A percentile compares a stretch with the other conserved stretches of the same genome.
phyloP scores from a whole-genome alignment of 805 yeast species.

The Wickerhamomyces alni region DNA sequence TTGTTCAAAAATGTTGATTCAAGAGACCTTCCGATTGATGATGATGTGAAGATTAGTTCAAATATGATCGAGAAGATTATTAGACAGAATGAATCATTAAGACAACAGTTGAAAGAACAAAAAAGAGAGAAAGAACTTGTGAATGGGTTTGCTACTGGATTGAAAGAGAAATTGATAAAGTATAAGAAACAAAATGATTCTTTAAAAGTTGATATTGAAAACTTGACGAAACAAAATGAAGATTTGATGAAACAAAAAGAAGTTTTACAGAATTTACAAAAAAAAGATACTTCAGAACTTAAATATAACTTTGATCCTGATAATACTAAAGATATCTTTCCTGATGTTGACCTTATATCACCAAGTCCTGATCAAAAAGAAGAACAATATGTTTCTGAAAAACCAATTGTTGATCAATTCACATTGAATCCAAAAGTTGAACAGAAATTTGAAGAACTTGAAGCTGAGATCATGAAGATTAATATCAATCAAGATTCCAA shows the following conservation, averaged over 20 bases:
- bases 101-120: conserved; percentile 25
- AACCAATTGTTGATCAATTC: too few relatives aligned
- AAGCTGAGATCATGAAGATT: conserved; percentile 1
- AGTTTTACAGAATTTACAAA: conserved; percentile 2
- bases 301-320: conserved; percentile 10
- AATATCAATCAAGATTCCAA: conserved; percentile 9
- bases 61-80: conserved; percentile 32
- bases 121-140: conserved; percentile 25
- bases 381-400: too few relatives aligned
- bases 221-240: conserved; percentile 7
- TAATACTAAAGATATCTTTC: conserved; percentile 14
- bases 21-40: conserved; percentile 18
- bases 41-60: conserved; percentile 29
- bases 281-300: not conserved
- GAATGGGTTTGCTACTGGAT: conserved; percentile 26
- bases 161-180: conserved; percentile 29
- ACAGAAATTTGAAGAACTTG: conserved; percentile 1
- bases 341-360: not conserved
- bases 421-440: not conserved
- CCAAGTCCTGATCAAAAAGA: too few relatives aligned
- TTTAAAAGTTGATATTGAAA: conserved; percentile 12
- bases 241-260: conserved; percentile 8
- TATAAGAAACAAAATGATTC: conserved; percentile 27
- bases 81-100: conserved; percentile 30
- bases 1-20: conserved; percentile 13